phyloP scores from a whole-genome alignment of 2,329 filamentous ascomycete genomes.

The Phialocephala sp. region DNA sequence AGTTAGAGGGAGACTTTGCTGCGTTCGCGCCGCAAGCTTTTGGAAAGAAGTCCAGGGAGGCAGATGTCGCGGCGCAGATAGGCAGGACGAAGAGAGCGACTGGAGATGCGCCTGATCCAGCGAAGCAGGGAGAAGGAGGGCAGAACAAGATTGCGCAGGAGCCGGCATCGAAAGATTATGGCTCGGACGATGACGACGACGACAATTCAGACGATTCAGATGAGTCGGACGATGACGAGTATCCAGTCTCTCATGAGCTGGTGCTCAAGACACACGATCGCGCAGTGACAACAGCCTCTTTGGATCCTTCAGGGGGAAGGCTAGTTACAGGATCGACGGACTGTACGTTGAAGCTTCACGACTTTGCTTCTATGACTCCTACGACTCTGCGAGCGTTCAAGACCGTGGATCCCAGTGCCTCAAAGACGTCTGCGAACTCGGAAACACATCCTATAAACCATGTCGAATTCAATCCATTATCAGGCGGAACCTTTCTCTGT shows the following conservation, averaged over 20 bases:
- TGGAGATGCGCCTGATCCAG: constrained; percentile 26
- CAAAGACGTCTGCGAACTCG: constrained; percentile 71
- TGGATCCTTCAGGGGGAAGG: constrained; percentile 84
- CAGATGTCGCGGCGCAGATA: constrained; percentile 81
- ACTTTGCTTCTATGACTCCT: constrained; percentile 94
- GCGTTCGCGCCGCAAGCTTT: constrained; percentile 83
- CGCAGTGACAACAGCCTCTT: constrained; percentile 80
- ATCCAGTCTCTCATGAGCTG: constrained; percentile 90
- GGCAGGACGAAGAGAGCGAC: constrained; percentile 71
- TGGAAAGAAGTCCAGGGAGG: constrained; percentile 77
- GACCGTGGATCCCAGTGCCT: constrained; percentile 83
- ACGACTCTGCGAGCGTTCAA: constrained; percentile 94
- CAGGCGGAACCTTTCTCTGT: constrained; percentile 82
- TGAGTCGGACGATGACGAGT: constrained; percentile 79
- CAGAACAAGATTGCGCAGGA: constrained; percentile 40
- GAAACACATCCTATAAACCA: constrained; percentile 91
- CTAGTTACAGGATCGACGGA: constrained; percentile 91
- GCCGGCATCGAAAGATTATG: constrained; percentile 39
- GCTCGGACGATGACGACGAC: constrained; percentile 42
- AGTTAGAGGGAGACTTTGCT: constrained; percentile 67
- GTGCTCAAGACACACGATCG: constrained; percentile 91
- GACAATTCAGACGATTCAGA: constrained; percentile 62
- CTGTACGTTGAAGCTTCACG: constrained; percentile 89
- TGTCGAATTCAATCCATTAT: constrained; percentile 83
- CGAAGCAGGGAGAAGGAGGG: constrained; percentile 38